These are phyloP conservation scores for Aspergillus campestris DNA, from an alignment of 495 filamentous ascomycete species.

Conservation along the genomic window DNA sequence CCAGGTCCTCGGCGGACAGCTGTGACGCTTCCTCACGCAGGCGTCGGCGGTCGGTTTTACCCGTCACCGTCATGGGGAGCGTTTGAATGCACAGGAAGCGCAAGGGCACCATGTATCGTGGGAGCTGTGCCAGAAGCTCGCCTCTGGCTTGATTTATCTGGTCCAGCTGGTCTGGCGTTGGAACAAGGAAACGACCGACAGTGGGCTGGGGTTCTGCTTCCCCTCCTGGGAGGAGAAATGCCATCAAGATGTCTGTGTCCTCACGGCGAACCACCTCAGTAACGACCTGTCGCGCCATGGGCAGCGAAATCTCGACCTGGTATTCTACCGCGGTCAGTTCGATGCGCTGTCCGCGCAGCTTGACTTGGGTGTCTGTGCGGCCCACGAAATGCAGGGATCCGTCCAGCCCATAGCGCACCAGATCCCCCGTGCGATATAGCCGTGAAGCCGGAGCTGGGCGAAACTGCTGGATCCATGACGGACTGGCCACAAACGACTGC, in stretches of 20 bases:
- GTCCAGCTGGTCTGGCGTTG: too few species aligned
- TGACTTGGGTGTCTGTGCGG: conserved; percentile 66
- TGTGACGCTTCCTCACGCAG: too few species aligned
- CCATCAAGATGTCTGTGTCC: neutral
- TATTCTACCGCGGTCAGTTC: conserved; percentile 60
- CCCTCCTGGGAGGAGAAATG: neutral
- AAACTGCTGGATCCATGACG: too few species aligned
- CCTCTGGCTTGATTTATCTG: too few species aligned
- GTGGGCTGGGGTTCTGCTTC: neutral
- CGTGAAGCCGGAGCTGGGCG: neutral
- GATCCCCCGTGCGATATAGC: conserved; percentile 61
- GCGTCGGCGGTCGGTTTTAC: too few species aligned
- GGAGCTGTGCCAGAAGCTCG: conserved; percentile 13
- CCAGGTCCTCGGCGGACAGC: too few species aligned
- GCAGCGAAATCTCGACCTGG: neutral
- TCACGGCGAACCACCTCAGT: neutral
- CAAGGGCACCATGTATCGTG: neutral
- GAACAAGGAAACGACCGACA: neutral
- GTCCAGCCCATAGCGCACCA: conserved; percentile 60
- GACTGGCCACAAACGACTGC: too few species aligned
- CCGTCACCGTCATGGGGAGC: too few species aligned
- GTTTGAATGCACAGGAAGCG: too few species aligned
- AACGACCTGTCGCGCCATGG: neutral
- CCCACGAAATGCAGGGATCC: conserved; percentile 61
- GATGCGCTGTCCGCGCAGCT: conserved; percentile 65